Conservation (phyloP, 2,329 filamentous ascomycete species). For the Colletotrichum viniferum region DNA sequence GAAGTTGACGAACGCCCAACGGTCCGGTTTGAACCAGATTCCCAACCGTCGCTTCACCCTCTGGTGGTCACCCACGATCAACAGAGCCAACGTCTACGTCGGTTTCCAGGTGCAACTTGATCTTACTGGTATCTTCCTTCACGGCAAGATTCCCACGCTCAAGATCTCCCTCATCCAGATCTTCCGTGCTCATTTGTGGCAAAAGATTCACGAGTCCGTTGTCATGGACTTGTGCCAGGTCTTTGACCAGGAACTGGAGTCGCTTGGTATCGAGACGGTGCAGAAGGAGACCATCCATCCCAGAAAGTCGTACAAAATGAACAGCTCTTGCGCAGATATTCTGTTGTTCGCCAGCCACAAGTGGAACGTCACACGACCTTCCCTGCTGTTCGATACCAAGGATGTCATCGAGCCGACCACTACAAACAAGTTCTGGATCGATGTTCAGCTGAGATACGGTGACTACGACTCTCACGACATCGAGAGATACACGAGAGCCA, state of each 20-base stretch:
- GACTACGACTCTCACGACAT: conserved; percentile 99
- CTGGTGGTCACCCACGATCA: conserved; percentile 96
- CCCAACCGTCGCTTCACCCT: conserved; percentile 97
- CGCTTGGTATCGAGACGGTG: conserved; percentile 93
- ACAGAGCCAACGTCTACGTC: conserved; percentile 95
- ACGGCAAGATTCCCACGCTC: conserved; percentile 96
- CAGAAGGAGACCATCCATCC: conserved; percentile 99
- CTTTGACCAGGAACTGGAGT: conserved; percentile 96
- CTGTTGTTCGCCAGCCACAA: conserved; percentile 97
- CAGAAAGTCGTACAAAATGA: conserved; percentile 99
- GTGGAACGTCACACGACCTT: conserved; percentile 96
- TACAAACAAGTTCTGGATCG: conserved; percentile 99
- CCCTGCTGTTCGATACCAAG: conserved; percentile 93
- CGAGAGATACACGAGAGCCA: conserved; percentile 94
- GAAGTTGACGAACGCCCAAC: conserved; percentile 95
- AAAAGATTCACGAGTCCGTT: conserved; percentile 98
- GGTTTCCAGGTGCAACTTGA: conserved; percentile 99
- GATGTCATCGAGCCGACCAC: conserved; percentile 92
- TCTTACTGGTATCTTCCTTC: conserved; percentile 97
- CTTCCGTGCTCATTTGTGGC: conserved; percentile 99
- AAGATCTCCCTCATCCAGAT: conserved; percentile 99
- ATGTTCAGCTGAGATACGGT: conserved; percentile 94
- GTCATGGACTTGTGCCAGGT: conserved; percentile 99
- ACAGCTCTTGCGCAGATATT: conserved; percentile 97
- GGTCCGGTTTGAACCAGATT: conserved; percentile 97